A percentile compares a stretch with the other conserved stretches of the same genome.
These are phyloP conservation scores for Moringa oleifera DNA, from an alignment of 345 rosid genomes.

Conservation along the genomic window DNA sequence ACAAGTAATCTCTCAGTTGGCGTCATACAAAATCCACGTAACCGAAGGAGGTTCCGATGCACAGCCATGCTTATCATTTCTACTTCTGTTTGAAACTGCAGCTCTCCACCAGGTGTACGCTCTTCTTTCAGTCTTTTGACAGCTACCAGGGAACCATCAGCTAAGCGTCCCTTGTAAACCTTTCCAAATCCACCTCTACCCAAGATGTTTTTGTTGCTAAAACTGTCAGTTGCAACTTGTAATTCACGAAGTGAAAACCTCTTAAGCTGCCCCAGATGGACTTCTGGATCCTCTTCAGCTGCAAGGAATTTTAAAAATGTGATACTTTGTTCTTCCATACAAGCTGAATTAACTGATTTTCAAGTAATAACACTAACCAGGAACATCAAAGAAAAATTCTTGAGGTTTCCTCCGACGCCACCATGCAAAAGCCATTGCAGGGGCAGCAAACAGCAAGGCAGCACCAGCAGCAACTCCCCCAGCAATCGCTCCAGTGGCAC, in stretches of 20 bases:
- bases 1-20: conserved; percentile 91
- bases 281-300: conserved; percentile 99
- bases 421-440: conserved; percentile 97
- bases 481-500: conserved; percentile 92
- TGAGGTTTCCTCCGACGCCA: conserved; percentile 92
- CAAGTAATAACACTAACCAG: conserved; percentile 47
- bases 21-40: conserved; percentile 97
- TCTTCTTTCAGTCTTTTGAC: conserved; percentile 96
- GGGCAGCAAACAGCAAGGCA: conserved; percentile 93
- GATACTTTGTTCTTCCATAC: background rate
- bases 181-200: conserved; percentile 99
- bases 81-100: conserved; percentile 98
- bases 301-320: conserved; percentile 23
- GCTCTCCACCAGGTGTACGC: conserved; percentile 95
- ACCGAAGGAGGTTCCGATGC: conserved; percentile 85
- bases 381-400: conserved; percentile 92
- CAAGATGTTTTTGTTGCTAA: conserved; percentile 85
- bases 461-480: conserved; percentile 99
- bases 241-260: conserved; percentile 90
- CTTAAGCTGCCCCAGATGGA: conserved; percentile 95
- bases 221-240: conserved; percentile 91
- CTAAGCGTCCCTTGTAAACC: conserved; percentile 89
- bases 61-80: conserved; percentile 99
- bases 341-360: background rate
- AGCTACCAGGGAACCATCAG: conserved; percentile 91